These are phyloP conservation scores for Hypoxylon fuscum DNA, from an alignment of 495 filamentous ascomycete species.

Conservation along the genomic window DNA sequence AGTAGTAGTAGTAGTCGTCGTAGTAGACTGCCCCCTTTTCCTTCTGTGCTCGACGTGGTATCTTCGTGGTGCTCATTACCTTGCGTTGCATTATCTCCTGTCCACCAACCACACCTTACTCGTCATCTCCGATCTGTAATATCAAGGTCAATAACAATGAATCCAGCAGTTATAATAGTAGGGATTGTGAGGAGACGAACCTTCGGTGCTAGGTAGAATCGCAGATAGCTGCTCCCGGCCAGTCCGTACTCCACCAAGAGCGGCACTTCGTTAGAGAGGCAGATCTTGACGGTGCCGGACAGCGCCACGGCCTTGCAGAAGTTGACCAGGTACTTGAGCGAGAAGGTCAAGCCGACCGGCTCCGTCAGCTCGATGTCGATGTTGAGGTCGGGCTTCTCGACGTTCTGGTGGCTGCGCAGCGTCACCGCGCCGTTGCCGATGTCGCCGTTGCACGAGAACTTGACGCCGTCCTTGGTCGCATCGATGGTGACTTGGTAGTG, in stretches of 20 bases:
- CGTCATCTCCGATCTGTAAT: conserved; percentile 86
- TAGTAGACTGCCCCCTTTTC: neutral
- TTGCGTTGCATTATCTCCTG: conserved; percentile 7
- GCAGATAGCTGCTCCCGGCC: conserved; percentile 81
- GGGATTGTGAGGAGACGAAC: conserved; percentile 54
- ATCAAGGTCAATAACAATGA: conserved; percentile 13
- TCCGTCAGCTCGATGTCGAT: conserved; percentile 91
- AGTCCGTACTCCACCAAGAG: conserved; percentile 92
- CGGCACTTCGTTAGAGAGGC: conserved; percentile 94
- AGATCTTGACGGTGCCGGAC: conserved; percentile 84
- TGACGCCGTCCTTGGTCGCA: conserved; percentile 95
- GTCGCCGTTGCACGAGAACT: conserved; percentile 92
- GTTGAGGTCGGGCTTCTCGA: conserved; percentile 88
- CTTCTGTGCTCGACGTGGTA: conserved; percentile 28
- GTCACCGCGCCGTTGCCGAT: conserved; percentile 95
- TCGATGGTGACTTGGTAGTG: conserved; percentile 84
- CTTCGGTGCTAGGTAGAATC: conserved; percentile 99
- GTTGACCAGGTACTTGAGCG: conserved; percentile 98
- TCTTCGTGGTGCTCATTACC: conserved; percentile 35
- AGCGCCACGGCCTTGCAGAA: conserved; percentile 97
- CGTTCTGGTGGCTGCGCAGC: conserved; percentile 85
- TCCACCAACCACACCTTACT: conserved; percentile 67
- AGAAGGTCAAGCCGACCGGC: conserved; percentile 95
- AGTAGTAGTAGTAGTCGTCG: no score
- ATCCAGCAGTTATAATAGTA: neutral